phyloP scores from a whole-genome alignment of 805 yeast species.

The Sugiyamaella smithiae region DNA sequence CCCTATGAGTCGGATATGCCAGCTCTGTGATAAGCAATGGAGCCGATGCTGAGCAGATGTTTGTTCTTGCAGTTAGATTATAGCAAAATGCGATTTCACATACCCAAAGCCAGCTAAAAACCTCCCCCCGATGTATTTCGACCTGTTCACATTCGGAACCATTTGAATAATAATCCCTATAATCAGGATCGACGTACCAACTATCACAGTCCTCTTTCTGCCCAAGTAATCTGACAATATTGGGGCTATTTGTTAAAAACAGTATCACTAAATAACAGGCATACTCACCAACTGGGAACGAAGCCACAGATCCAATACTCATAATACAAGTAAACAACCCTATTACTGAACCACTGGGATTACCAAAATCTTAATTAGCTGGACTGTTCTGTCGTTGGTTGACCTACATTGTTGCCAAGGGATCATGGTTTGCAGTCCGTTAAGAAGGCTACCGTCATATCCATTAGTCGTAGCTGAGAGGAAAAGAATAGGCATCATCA shows the following conservation, averaged over 20 bases:
- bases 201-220: conserved; percentile 56
- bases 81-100: background rate
- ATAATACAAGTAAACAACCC: conserved; percentile 6
- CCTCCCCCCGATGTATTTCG: conserved; percentile 4
- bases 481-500: conserved; percentile 4
- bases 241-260: background rate
- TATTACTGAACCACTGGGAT: conserved; percentile 9
- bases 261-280: background rate
- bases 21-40: conserved; percentile 7
- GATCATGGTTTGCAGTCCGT: conserved; percentile 22
- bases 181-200: conserved; percentile 53
- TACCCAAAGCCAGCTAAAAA: conserved; percentile 6
- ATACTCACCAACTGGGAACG: background rate
- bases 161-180: conserved; percentile 56
- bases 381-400: too few relatives aligned
- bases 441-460: conserved; percentile 6
- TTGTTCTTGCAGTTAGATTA: background rate
- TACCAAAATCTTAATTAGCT: conserved; percentile 6
- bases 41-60: conserved; percentile 2
- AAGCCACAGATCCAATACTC: conserved; percentile 9
- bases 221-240: conserved; percentile 55
- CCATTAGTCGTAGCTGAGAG: conserved; percentile 11
- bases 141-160: conserved; percentile 1
- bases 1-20: conserved; percentile 18
- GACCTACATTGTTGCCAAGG: background rate